These are phyloP conservation scores for Skeletonema menzelii DNA, from an alignment of 108 stramenopile species.

Conservation along the genomic window DNA sequence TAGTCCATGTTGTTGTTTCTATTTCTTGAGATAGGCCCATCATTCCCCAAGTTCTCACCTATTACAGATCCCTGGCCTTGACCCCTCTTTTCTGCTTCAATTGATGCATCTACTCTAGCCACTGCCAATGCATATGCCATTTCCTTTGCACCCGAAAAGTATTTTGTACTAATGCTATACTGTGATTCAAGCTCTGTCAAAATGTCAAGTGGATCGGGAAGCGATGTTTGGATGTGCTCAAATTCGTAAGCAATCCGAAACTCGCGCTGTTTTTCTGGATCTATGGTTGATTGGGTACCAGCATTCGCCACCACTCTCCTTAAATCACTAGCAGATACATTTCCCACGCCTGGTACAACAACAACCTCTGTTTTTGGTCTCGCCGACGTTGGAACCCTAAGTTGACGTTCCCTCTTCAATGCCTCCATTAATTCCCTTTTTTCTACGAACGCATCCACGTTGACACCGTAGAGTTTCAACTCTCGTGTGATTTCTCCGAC, in stretches of 20 bases:
- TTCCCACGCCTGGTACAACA: constrained; percentile 8
- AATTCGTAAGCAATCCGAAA: constrained; percentile 46
- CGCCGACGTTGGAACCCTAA: constrained; percentile 9
- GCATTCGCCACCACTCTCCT: not conserved
- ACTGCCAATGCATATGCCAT: constrained; percentile 51
- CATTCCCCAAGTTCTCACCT: not conserved
- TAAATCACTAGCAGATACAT: not conserved
- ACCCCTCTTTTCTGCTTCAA: constrained; percentile 18
- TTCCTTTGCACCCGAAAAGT: constrained; percentile 41
- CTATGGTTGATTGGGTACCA: not conserved
- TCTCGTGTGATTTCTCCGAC: constrained; percentile 36
- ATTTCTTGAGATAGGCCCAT: constrained; percentile 19
- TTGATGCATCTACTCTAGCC: constrained; percentile 35
- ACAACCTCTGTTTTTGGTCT: not conserved
- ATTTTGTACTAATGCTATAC: constrained; percentile 32
- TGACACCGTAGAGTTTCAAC: constrained; percentile 26
- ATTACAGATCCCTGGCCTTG: constrained; percentile 29
- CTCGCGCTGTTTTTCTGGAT: constrained; percentile 24
- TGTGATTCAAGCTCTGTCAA: constrained; percentile 28
- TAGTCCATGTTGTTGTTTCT: constrained; percentile 18
- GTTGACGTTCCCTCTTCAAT: constrained; percentile 13
- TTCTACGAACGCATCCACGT: constrained; percentile 11
- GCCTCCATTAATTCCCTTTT: constrained; percentile 14
- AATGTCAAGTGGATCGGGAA: constrained; percentile 14
- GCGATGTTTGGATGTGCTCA: constrained; percentile 32